phyloP scores from a whole-genome alignment of 768 basidiomycete species.

The Collybia nuda region DNA sequence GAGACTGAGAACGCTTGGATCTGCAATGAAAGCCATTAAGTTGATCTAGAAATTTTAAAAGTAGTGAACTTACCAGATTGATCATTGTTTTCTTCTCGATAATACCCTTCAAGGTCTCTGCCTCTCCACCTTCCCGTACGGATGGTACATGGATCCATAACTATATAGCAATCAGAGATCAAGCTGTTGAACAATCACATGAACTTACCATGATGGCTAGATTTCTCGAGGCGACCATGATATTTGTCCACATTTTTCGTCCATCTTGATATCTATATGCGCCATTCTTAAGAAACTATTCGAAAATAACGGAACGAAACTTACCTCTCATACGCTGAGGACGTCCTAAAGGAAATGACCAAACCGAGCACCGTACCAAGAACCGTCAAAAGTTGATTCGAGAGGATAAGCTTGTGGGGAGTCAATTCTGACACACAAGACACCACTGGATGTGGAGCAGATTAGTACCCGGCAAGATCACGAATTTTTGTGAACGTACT shows the following conservation, averaged over 20 bases:
- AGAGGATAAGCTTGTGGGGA: slow-evolving; percentile 44
- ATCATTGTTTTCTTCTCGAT: slow-evolving; percentile 79
- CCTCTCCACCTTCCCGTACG: slow-evolving; percentile 35
- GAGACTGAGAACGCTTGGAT: slow-evolving; percentile 69
- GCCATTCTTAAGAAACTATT: too few species aligned
- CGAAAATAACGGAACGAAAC: slow-evolving; percentile 8
- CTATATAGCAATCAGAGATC: slow-evolving; percentile 20
- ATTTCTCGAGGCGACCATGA: slow-evolving; percentile 55
- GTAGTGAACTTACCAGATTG: slow-evolving; percentile 48
- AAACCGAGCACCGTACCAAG: slow-evolving; percentile 74
- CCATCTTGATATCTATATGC: slow-evolving; percentile 61
- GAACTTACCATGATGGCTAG: slow-evolving; percentile 53
- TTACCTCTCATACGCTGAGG: slow-evolving; percentile 67
- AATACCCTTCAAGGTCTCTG: slow-evolving; percentile 41
- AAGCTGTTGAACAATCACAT: not conserved
- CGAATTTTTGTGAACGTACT: slow-evolving; percentile 31
- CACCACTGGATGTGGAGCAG: slow-evolving; percentile 44
- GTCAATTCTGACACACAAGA: slow-evolving; percentile 51
- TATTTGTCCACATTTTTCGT: slow-evolving; percentile 68
- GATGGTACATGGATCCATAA: slow-evolving; percentile 58
- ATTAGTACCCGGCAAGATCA: not conserved
- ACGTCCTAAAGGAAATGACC: slow-evolving; percentile 72
- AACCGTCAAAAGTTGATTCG: slow-evolving; percentile 60
- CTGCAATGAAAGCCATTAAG: slow-evolving; percentile 26
- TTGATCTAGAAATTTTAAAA: not conserved